These are phyloP conservation scores for Aureobasidium subglaciale DNA, from an alignment of 2,329 filamentous ascomycete genomes.

Conservation along the genomic window DNA sequence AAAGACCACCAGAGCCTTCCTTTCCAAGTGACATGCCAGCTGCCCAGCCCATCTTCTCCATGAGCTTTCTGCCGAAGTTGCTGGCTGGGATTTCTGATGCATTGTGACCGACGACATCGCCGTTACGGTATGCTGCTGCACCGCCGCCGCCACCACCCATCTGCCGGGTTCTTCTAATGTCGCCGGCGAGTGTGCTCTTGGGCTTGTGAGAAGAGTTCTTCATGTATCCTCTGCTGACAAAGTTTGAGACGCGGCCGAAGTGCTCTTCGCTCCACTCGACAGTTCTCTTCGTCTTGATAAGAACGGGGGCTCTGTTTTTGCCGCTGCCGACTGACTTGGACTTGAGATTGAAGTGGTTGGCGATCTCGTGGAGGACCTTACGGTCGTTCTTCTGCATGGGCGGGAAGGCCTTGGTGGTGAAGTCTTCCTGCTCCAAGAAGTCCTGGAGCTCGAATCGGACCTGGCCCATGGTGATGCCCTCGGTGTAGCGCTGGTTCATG, in stretches of 20 bases:
- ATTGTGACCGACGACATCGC: constrained; percentile 77
- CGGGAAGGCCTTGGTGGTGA: constrained; percentile 64
- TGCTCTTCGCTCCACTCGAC: constrained; percentile 49
- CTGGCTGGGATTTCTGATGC: constrained; percentile 76
- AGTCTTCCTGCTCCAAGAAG: constrained; percentile 59
- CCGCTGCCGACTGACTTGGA: constrained; percentile 77
- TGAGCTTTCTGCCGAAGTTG: constrained; percentile 77
- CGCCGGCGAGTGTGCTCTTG: constrained; percentile 14
- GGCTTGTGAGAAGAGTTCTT: constrained; percentile 35
- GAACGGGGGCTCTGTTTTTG: constrained; percentile 63
- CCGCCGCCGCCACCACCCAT: constrained; percentile 31
- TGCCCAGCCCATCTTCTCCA: constrained; percentile 97
- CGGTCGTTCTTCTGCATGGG: constrained; percentile 76
- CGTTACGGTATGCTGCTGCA: constrained; percentile 62
- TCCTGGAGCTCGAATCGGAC: constrained; percentile 63
- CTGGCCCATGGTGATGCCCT: constrained; percentile 63
- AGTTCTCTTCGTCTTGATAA: constrained; percentile 68
- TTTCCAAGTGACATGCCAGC: constrained; percentile 78
- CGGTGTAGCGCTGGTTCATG: constrained; percentile 62
- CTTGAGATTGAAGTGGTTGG: constrained; percentile 66
- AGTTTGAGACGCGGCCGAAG: constrained; percentile 37
- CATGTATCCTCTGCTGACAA: constrained; percentile 50
- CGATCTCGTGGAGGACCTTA: constrained; percentile 73
- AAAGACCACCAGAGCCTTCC: constrained; percentile 75
- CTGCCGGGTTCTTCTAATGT: constrained; percentile 8